phyloP scores from a whole-genome alignment of 1,284 basidiomycete species.

The Ustanciosporium gigantosporum region DNA sequence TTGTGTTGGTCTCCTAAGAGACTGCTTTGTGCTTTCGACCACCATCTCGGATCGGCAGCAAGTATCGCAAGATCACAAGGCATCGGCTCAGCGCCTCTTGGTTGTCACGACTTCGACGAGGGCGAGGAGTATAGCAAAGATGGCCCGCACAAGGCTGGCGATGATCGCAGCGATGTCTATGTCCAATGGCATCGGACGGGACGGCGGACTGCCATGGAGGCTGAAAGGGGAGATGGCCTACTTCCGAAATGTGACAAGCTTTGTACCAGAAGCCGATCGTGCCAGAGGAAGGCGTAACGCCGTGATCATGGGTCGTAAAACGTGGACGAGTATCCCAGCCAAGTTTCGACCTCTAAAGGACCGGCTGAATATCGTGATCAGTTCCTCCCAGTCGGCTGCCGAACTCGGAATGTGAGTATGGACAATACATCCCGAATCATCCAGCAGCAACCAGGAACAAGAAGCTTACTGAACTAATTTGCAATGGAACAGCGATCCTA shows the following conservation, averaged over 20 bases:
- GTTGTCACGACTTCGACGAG: too few relatives aligned
- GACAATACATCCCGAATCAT: not conserved
- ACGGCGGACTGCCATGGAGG: conserved; percentile 80
- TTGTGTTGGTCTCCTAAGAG: too few relatives aligned
- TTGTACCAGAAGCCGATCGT: conserved; percentile 59
- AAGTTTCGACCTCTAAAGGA: conserved; percentile 81
- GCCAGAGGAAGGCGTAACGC: conserved; percentile 67
- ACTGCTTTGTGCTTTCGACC: too few relatives aligned
- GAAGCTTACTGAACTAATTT: not conserved
- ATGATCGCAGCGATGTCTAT: conserved; percentile 90
- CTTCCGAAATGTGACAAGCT: conserved; percentile 78
- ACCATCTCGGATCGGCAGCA: too few relatives aligned
- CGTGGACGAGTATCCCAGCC: conserved; percentile 95
- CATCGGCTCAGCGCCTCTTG: too few relatives aligned
- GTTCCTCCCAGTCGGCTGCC: conserved; percentile 68
- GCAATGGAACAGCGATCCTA: conserved; percentile 41
- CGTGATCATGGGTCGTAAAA: conserved; percentile 94
- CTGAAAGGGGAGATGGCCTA: conserved; percentile 89
- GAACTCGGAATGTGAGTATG: conserved; percentile 67
- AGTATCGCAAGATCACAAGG: too few relatives aligned
- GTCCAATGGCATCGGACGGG: conserved; percentile 82
- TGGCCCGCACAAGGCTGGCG: conserved; percentile 66
- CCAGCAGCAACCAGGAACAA: not conserved
- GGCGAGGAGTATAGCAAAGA: too few relatives aligned
- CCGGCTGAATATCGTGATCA: conserved; percentile 81